Conservation (phyloP, 192 early-diverging fungal species). For the Coemansia sp. region DNA sequence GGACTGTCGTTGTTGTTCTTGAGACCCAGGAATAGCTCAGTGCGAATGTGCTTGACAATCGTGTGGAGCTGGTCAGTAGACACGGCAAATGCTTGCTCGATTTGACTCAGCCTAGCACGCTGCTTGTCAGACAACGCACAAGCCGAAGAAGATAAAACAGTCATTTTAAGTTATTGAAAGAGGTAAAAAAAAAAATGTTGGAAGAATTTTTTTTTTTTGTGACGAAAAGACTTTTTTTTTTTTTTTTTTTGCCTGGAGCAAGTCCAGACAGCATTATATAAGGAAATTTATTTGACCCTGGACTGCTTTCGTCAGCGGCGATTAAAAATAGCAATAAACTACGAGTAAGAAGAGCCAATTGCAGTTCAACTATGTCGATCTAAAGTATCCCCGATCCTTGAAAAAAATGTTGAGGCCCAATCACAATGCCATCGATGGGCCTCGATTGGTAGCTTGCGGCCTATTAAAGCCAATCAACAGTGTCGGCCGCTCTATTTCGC, state of each 20-base stretch:
- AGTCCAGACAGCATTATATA: background rate
- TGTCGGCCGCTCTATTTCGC: background rate
- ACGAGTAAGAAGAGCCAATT: background rate
- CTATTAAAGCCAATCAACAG: background rate
- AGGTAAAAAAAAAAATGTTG: background rate
- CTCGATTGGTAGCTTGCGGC: background rate
- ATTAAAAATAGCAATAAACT: background rate
- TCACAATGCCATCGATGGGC: slow-evolving; percentile 1
- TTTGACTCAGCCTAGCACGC: slow-evolving; percentile 50
- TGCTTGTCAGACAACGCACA: slow-evolving; percentile 46
- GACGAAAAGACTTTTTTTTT: background rate
- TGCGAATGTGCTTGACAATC: slow-evolving; percentile 48
- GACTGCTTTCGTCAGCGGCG: background rate
- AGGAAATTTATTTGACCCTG: background rate
- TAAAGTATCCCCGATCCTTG: background rate
- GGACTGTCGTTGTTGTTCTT: slow-evolving; percentile 72
- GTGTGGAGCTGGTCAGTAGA: slow-evolving; percentile 21
- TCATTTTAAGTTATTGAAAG: slow-evolving; percentile 7
- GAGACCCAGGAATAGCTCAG: slow-evolving; percentile 60
- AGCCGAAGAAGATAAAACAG: slow-evolving; percentile 18
- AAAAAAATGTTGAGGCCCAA: background rate
- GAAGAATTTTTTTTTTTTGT: background rate
- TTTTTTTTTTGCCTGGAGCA: background rate
- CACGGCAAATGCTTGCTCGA: slow-evolving; percentile 34
- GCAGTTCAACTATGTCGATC: background rate